phyloP scores from a whole-genome alignment of 1,139 yeast species.

The Hanseniaspora gamundiae region DNA sequence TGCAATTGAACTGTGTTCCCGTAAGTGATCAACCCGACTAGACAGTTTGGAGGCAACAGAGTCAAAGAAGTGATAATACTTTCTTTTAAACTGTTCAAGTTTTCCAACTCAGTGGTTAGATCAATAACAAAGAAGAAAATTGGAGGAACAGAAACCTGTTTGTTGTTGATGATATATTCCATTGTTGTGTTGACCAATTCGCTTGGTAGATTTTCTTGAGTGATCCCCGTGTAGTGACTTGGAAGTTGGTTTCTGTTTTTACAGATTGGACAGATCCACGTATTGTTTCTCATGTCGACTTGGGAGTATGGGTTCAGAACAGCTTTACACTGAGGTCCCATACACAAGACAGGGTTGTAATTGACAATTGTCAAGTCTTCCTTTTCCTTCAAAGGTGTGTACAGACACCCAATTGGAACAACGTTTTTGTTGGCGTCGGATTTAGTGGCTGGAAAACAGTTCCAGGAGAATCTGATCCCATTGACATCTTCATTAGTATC shows the following conservation, averaged over 20 bases:
- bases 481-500: slow-evolving; percentile 79
- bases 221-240: slow-evolving; percentile 73
- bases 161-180: slow-evolving; percentile 67
- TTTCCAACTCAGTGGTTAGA: slow-evolving; percentile 90
- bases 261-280: slow-evolving; percentile 91
- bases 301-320: slow-evolving; percentile 81
- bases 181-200: slow-evolving; percentile 84
- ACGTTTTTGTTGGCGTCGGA: slow-evolving; percentile 86
- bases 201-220: slow-evolving; percentile 74
- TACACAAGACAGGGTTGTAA: slow-evolving; percentile 85
- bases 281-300: slow-evolving; percentile 66
- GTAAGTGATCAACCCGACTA: slow-evolving; percentile 82
- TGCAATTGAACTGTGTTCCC: slow-evolving; percentile 95
- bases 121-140: slow-evolving; percentile 84
- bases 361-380: slow-evolving; percentile 71
- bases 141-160: slow-evolving; percentile 91
- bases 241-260: slow-evolving; percentile 77
- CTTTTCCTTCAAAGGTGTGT: slow-evolving; percentile 79
- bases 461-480: slow-evolving; percentile 90
- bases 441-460: slow-evolving; percentile 76
- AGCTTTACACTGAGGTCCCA: slow-evolving; percentile 68
- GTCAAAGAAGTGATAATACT: slow-evolving; percentile 71
- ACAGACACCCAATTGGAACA: slow-evolving; percentile 87
- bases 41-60: slow-evolving; percentile 83
- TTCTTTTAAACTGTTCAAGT: slow-evolving; percentile 79